phyloP scores from a whole-genome alignment of 306 rosid species.

The Vachellia pachyceras region DNA sequence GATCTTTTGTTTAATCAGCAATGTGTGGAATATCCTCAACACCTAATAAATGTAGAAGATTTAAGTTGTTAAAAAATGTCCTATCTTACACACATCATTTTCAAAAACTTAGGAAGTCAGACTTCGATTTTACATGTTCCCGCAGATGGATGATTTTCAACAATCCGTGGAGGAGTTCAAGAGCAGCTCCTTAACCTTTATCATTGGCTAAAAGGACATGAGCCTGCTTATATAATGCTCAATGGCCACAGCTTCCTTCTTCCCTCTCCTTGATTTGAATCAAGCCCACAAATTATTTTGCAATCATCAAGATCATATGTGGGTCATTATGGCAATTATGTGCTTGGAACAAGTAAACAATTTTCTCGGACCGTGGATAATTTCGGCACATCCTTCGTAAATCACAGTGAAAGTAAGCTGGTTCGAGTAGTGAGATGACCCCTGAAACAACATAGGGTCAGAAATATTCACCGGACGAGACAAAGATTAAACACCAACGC shows the following conservation, averaged over 20 bases:
- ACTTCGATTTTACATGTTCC: slow-evolving; percentile 48
- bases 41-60: too few species aligned
- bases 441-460: not conserved
- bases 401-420: not conserved
- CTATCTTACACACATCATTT: too few species aligned
- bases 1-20: not conserved
- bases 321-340: not conserved
- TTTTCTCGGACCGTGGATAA: not conserved
- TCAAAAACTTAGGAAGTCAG: slow-evolving; percentile 50
- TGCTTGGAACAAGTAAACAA: not conserved
- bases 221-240: not conserved
- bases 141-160: slow-evolving; percentile 14
- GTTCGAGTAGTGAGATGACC: not conserved
- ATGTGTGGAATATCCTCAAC: too few species aligned
- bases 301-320: not conserved
- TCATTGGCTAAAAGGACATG: not conserved
- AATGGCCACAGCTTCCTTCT: not conserved
- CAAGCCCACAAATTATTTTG: not conserved
- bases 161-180: too few species aligned
- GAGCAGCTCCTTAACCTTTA: too few species aligned
- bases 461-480: not conserved
- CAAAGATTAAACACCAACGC: not conserved
- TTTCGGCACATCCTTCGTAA: not conserved
- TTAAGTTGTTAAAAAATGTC: too few species aligned
- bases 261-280: not conserved